These are phyloP conservation scores for Terfezia boudieri DNA, from an alignment of 495 filamentous ascomycete genomes.

Conservation along the genomic window DNA sequence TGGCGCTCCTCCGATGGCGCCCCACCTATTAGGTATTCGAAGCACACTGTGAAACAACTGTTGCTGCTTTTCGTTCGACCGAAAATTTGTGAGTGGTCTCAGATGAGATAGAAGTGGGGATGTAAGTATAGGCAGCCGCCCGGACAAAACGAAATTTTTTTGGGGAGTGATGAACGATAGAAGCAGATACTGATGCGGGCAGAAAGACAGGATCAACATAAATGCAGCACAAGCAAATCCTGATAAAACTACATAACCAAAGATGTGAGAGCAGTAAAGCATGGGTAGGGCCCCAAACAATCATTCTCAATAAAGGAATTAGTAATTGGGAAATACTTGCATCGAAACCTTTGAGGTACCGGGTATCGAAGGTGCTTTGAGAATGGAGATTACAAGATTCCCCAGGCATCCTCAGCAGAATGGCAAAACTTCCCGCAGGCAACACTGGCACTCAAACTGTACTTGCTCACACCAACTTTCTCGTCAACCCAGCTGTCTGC, in stretches of 20 bases:
- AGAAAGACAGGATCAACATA: too few relatives aligned
- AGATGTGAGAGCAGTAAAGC: not conserved
- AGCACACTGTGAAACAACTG: not conserved
- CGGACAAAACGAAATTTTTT: too few relatives aligned
- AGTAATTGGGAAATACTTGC: not conserved
- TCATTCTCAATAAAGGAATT: not conserved
- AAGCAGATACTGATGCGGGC: too few relatives aligned
- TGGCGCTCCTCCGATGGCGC: not conserved
- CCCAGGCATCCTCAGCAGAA: conserved; percentile 90
- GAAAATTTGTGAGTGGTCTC: not conserved
- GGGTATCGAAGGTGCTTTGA: not conserved
- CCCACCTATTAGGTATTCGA: not conserved
- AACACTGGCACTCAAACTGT: conserved; percentile 85
- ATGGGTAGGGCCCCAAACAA: not conserved
- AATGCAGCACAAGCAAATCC: too few relatives aligned
- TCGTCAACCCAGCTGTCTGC: conserved; percentile 89
- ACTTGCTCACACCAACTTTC: conserved; percentile 94
- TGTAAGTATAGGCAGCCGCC: too few relatives aligned
- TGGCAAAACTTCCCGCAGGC: conserved; percentile 99
- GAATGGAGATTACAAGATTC: conserved; percentile 42
- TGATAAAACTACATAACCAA: not conserved
- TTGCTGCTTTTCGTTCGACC: not conserved
- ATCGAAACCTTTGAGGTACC: not conserved
- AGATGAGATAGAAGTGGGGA: too few relatives aligned
- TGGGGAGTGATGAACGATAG: too few relatives aligned